Conservation (phyloP, 169 alveolate species). For the Besnoitia besnoiti region DNA sequence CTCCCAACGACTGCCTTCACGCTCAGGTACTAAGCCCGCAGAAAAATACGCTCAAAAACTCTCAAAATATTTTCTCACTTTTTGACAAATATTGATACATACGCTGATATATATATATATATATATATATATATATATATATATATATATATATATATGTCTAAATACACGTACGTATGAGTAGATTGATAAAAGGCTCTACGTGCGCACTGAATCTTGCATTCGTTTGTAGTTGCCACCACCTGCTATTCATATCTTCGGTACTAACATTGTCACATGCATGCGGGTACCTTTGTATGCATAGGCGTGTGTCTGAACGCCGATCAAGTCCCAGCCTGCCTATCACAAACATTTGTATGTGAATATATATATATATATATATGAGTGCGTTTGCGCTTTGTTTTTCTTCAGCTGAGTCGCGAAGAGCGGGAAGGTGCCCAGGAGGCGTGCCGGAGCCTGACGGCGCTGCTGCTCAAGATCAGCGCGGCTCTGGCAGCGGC, state of each 20-base stretch:
- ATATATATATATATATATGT: too few relatives aligned
- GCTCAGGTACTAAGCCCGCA: neutral
- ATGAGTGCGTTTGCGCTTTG: neutral
- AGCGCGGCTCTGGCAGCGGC: neutral
- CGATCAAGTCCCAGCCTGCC: too few relatives aligned
- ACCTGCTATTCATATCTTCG: too few relatives aligned
- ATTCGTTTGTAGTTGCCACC: too few relatives aligned
- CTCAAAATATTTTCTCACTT: too few relatives aligned
- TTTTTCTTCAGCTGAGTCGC: neutral
- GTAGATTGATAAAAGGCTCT: neutral
- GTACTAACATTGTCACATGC: too few relatives aligned
- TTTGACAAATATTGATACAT: too few relatives aligned
- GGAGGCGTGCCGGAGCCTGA: neutral
- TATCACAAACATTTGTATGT: neutral
- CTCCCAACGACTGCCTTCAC: constrained; percentile 6
- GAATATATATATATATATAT: too few relatives aligned
- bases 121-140: neutral
- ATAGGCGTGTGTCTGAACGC: neutral
- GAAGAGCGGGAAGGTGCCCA: neutral
- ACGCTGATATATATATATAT: too few relatives aligned
- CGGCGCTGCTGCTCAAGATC: neutral
- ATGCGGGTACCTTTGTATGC: neutral
- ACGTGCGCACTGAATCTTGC: too few relatives aligned
- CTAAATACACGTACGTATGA: neutral
- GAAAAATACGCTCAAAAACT: neutral